Evolutionary conservation across 2,329 filamentous ascomycete genomes (phyloP).

Genomic region (Ramularia endophylla): DNA sequence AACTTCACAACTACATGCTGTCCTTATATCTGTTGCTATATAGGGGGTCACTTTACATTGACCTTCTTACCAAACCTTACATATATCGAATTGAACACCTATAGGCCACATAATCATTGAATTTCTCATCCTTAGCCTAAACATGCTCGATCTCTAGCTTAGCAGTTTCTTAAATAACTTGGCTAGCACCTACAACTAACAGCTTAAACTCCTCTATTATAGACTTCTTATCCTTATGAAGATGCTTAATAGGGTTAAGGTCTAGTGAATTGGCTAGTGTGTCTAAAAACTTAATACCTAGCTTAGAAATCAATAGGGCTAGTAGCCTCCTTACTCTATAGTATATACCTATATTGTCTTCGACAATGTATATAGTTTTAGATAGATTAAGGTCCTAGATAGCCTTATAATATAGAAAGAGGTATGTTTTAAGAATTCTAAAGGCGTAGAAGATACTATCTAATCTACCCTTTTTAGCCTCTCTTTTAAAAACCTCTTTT

Average conservation of each 20-base stretch:
- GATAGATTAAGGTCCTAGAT: neutral
- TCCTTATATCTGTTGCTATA: slow-evolving; percentile 1
- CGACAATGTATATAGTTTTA: neutral
- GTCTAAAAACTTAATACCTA: neutral
- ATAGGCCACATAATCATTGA: neutral
- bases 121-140: neutral
- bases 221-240: neutral
- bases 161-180: neutral
- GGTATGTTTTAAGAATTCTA: neutral
- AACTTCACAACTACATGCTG: neutral
- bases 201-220: neutral
- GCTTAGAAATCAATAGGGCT: neutral
- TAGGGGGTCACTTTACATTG: neutral
- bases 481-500: neutral
- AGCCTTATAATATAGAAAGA: neutral
- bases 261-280: neutral
- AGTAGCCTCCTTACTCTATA: neutral
- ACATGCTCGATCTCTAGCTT: neutral
- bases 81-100: neutral
- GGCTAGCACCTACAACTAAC: neutral
- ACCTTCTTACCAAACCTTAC: neutral
- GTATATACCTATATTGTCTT: neutral
- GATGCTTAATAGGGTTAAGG: slow-evolving; percentile 1
- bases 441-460: neutral
- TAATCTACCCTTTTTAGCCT: neutral